Evolutionary conservation across 1,284 basidiomycete genomes (phyloP).

Genomic region (Moniliella sp.): DNA sequence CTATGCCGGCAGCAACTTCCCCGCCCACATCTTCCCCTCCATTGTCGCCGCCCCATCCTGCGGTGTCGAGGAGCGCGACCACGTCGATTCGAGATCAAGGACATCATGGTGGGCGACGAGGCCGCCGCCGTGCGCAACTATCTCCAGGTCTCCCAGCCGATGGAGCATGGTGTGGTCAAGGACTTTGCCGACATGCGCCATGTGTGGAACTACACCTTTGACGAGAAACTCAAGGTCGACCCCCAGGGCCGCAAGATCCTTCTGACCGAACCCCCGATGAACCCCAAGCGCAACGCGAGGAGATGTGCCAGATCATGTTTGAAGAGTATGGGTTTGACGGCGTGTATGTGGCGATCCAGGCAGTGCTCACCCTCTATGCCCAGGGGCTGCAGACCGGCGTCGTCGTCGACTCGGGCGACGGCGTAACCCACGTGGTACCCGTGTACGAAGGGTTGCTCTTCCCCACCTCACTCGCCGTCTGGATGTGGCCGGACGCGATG

Average conservation of each 20-base stretch:
- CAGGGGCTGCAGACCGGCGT: constrained; percentile 93
- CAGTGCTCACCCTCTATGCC: constrained; percentile 86
- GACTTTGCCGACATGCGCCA: constrained; percentile 99
- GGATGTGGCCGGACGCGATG: constrained; percentile 91
- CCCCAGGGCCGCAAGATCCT: constrained; percentile 70
- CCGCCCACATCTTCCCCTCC: constrained; percentile 91
- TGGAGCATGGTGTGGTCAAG: constrained; percentile 95
- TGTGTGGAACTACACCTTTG: constrained; percentile 96
- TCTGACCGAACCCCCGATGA: constrained; percentile 98
- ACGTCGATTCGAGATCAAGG: constrained; percentile 45
- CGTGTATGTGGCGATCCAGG: constrained; percentile 94
- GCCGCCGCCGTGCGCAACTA: constrained; percentile 81
- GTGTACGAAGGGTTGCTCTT: constrained; percentile 90
- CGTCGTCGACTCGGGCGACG: constrained; percentile 94
- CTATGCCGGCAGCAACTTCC: constrained; percentile 63
- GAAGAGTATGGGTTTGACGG: constrained; percentile 91
- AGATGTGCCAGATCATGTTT: constrained; percentile 97
- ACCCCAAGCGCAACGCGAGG: constrained; percentile 79
- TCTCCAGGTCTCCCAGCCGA: constrained; percentile 85
- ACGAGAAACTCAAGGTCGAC: constrained; percentile 77
- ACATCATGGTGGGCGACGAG: constrained; percentile 93
- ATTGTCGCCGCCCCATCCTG: constrained; percentile 88
- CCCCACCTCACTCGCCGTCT: constrained; percentile 71
- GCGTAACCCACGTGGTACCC: constrained; percentile 94
- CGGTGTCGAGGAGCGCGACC: constrained; percentile 73